Conservation (phyloP, 208 protist species). For the Plasmodiophora brassicae region DNA sequence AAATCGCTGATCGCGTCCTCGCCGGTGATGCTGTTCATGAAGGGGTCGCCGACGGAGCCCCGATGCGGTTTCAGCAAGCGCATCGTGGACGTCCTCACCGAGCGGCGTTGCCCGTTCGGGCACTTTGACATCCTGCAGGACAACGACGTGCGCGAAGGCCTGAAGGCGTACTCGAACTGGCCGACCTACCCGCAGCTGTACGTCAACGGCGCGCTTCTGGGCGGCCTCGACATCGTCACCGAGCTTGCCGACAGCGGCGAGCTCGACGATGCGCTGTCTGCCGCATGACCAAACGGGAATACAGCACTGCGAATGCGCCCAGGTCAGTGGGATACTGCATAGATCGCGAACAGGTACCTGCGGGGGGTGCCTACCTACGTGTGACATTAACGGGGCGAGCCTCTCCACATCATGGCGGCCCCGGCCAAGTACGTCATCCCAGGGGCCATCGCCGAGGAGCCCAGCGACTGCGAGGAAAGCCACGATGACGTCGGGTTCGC, state of each 20-base stretch:
- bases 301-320: too few species aligned
- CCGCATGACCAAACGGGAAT: too few species aligned
- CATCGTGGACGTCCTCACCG: conserved; percentile 43
- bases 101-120: neutral
- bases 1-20: neutral
- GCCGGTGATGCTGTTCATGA: conserved; percentile 51
- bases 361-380: too few species aligned
- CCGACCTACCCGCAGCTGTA: conserved; percentile 54
- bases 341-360: too few species aligned
- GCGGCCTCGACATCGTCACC: conserved; percentile 49
- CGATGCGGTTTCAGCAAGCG: conserved; percentile 47
- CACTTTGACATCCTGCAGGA: conserved; percentile 48
- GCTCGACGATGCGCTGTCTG: conserved; percentile 29
- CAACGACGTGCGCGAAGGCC: conserved; percentile 46
- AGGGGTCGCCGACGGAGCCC: conserved; percentile 42
- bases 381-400: too few species aligned
- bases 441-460: too few species aligned
- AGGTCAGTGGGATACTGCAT: too few species aligned
- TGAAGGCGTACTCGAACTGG: conserved; percentile 52
- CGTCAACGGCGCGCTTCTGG: conserved; percentile 44
- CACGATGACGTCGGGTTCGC: too few species aligned
- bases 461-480: too few species aligned
- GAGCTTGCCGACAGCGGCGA: conserved; percentile 45
- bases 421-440: too few species aligned
- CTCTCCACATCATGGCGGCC: too few species aligned